phyloP scores from a whole-genome alignment of 805 yeast genomes.

The Nakazawaea holstii region DNA sequence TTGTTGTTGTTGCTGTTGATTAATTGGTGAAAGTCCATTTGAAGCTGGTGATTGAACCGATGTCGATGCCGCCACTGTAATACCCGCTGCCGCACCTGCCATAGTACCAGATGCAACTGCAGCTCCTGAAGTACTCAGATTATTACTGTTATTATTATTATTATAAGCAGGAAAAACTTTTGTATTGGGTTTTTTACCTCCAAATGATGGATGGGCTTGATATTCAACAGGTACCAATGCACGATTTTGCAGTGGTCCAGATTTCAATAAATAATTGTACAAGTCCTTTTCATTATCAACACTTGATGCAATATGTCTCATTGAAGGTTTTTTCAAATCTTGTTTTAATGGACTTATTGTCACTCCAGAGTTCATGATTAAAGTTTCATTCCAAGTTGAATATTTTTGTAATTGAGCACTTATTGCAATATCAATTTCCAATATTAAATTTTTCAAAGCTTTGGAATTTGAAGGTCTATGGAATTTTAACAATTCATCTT shows the following conservation, averaged over 20 bases:
- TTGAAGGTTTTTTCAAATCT: conserved; percentile 51
- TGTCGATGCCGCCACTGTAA: conserved; percentile 8
- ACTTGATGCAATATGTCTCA: conserved; percentile 70
- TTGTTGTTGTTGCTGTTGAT: not conserved
- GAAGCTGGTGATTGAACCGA: conserved; percentile 13
- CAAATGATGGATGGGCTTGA: conserved; percentile 62
- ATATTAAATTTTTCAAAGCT: conserved; percentile 66
- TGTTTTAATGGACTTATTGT: conserved; percentile 67
- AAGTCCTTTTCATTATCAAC: conserved; percentile 83
- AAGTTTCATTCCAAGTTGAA: conserved; percentile 81
- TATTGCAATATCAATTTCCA: conserved; percentile 88
- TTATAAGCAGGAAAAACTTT: not conserved
- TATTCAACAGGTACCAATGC: conserved; percentile 64
- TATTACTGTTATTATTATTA: not conserved
- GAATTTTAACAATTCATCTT: conserved; percentile 64
- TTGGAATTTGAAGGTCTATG: conserved; percentile 76
- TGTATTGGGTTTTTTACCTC: conserved; percentile 11
- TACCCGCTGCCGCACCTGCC: not conserved
- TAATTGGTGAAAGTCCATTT: not conserved
- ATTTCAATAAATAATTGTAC: conserved; percentile 57
- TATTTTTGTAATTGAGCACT: conserved; percentile 84
- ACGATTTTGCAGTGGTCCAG: conserved; percentile 29
- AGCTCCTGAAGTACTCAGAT: conserved; percentile 9
- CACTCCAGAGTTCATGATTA: conserved; percentile 79
- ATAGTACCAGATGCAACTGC: not conserved